phyloP scores from a whole-genome alignment of 202 grass and related monocot genomes.

The Carex arenaria region DNA sequence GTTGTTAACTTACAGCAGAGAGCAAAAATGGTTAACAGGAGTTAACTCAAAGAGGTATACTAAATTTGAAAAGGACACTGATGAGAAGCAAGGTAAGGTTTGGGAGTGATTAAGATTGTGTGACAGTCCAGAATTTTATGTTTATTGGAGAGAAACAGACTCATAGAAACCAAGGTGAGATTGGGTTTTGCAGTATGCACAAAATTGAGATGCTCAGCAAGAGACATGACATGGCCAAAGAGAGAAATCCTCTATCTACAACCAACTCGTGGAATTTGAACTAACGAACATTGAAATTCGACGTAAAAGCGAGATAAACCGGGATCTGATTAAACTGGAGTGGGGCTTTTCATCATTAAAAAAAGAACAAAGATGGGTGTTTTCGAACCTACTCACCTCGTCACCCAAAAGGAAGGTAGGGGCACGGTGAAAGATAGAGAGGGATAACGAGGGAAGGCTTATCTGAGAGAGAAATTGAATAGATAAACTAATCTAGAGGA shows the following conservation, averaged over 20 bases:
- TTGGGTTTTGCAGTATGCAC: neutral
- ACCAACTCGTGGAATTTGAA: constrained; percentile 14
- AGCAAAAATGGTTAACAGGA: neutral
- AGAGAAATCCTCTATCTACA: neutral
- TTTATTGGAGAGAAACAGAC: neutral
- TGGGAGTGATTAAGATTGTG: neutral
- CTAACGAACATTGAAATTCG: neutral
- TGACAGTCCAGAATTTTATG: neutral
- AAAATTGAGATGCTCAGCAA: neutral
- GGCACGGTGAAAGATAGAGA: neutral
- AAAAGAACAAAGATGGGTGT: neutral
- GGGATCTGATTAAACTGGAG: neutral
- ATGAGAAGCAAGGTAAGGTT: neutral
- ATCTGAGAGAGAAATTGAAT: neutral
- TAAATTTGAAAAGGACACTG: neutral
- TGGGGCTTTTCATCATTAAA: neutral
- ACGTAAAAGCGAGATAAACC: neutral
- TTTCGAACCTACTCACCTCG: neutral
- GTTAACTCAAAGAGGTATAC: neutral
- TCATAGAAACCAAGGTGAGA: neutral
- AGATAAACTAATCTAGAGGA: neutral
- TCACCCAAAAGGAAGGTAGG: neutral
- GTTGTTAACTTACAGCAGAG: neutral
- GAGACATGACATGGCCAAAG: neutral
- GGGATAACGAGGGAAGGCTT: neutral